These are phyloP conservation scores for Nissolia schottii DNA, from an alignment of 306 rosid genomes.

Conservation along the genomic window DNA sequence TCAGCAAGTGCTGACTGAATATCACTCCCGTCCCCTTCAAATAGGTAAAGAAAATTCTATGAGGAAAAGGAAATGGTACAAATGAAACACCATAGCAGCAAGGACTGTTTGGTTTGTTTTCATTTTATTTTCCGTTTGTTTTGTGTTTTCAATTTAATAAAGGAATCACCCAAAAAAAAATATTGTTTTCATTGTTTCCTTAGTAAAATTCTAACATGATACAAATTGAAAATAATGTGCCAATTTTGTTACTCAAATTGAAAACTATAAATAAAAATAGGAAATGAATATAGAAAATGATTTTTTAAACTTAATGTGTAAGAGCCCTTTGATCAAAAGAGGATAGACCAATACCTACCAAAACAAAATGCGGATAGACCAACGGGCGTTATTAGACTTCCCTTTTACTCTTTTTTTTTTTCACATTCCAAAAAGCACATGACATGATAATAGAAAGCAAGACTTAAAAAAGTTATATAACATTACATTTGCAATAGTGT, in stretches of 20 bases:
- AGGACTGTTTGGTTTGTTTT: no score
- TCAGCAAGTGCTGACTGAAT: conserved; percentile 56
- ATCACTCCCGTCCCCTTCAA: conserved; percentile 57
- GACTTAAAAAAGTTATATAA: neutral
- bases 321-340: neutral
- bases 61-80: neutral
- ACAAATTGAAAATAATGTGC: no score
- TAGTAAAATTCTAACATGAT: no score
- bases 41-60: neutral
- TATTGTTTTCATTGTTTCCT: no score
- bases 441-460: neutral
- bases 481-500: neutral
- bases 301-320: neutral
- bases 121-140: no score
- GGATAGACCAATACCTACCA: neutral
- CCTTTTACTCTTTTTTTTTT: no score
- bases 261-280: no score
- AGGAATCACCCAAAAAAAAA: no score
- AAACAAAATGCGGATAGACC: no score
- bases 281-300: no score
- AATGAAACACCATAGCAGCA: neutral
- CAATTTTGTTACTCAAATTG: no score
- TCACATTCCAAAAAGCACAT: neutral
- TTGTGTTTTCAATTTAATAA: no score
- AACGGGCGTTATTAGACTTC: neutral